Evolutionary conservation across 306 rosid genomes (phyloP), one percentile per base, ranked within the genome.

Genomic region (Ceratonia siliqua): DNA sequence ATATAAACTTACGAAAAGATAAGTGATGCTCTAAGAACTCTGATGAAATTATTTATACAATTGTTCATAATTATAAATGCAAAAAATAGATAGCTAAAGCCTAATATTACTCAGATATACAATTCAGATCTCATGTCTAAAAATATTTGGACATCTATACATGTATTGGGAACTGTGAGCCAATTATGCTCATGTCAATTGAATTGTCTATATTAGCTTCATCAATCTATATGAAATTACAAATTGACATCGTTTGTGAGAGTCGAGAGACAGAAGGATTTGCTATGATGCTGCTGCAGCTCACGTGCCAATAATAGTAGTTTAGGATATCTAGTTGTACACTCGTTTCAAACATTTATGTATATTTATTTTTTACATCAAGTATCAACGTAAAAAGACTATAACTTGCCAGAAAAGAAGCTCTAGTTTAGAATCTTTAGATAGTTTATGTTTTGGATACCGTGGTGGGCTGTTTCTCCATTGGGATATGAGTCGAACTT

Each of bases 401-500:
- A 42, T 42, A 1, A 13, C 22, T 41, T 39, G 36, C 50, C 18
- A 2, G 35, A 57, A 14, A 57, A 55, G 28, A 14, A 14, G 21
- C 0, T 58, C 8, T n/a, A n/a, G n/a, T n/a, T n/a, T n/a, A n/a
- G n/a, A n/a, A n/a, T n/a, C n/a, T n/a, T n/a, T 49, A 32, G 72
- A 27, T 56, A 27, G 55, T 6, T 35, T 32, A 49, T 52, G 35
- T 11, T 52, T 36, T 8, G 12, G 6, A 4, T 32, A 54, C n/a
- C 8, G 10, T 11, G 48, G 48, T 66, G 53, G 46, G 25, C 20
- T 36, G 20, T 35, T 22, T 30, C 12, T 25, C 3, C 42, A 27
- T 66, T 20, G 50, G 33, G 68, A 59, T 67, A 52, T 18, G 76
- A 25, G 62, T 8, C 20, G 2, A 72, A 20, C 75, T 57, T 77